Evolutionary conservation across 129 eudicot genomes (phyloP).

Genomic region (Scalesia atractyloides): DNA sequence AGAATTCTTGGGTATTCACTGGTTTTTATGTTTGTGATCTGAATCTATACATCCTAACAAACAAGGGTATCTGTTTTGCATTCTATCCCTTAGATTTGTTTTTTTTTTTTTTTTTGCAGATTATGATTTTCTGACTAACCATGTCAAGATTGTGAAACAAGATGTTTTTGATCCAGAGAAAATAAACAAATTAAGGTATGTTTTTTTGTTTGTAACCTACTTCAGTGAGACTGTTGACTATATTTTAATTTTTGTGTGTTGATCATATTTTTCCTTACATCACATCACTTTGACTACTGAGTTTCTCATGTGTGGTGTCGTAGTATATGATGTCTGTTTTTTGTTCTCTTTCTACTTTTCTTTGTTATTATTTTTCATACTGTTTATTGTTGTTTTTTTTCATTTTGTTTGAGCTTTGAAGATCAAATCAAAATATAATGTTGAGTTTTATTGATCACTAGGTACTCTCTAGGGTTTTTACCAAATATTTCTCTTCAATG

Average conservation of each 20-base stretch:
- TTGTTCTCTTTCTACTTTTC: background rate
- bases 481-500: background rate
- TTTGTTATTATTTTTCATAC: too few relatives aligned
- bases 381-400: background rate
- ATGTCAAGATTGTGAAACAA: background rate
- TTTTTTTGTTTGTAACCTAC: background rate
- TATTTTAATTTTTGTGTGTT: background rate
- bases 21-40: background rate
- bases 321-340: background rate
- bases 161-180: background rate
- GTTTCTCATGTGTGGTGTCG: background rate
- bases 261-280: background rate
- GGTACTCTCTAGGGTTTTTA: background rate
- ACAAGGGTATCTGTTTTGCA: background rate
- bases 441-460: background rate
- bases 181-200: background rate
- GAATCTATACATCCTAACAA: background rate
- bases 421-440: background rate
- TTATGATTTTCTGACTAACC: background rate
- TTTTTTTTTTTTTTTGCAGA: background rate
- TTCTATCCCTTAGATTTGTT: background rate
- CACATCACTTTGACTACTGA: slow-evolving; percentile 6
- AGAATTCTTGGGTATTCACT: background rate
- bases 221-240: background rate
- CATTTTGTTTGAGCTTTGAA: background rate